Base-by-base conservation (phyloP, 1,284 basidiomycete species). In the Porogramme epimiltina region DNA sequence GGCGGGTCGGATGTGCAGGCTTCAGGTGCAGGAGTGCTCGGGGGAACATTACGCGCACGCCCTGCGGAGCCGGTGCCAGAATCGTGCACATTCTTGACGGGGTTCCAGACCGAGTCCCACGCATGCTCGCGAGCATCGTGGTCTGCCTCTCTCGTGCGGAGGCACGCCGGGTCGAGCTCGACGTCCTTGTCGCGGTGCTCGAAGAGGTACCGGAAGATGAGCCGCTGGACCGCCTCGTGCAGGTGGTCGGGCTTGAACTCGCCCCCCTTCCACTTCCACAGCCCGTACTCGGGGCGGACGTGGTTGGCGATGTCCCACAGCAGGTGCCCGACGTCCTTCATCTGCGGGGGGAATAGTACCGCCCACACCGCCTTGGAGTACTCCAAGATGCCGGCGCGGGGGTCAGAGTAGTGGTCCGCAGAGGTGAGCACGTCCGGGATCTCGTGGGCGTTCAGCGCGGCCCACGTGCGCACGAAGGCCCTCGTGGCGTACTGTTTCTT, bases 171-270 rank as follows among this genome's bases (percentile, higher is more conserved):
- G 25, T 20, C n/a, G 11, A 45, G 19, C 5, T 18, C 4, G 9
- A 45, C 25, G 23, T 36, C 33, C 8, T 41, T 11, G 9, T 38
- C 34, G 34, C 24, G 2, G 41, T 45, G 44, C 3, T 45, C 44
- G 23, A 38, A 16, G 16, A 45, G 34, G 11, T 45, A 45, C 18
- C 37, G 44, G 22, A 45, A 34, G 44, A 45, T 45, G 22, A 45
- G 44, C 6, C 34, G 44, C 24, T 45, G 44, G 6, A 45, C n/a
- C 8, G 44, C 44, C 23, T 45, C 34, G 11, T 45, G 44, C 1
- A 45, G 44, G 24, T 45, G 44, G 16, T 36, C 44, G 1, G 4
- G 33, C 2, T 19, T 3, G 1, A 37, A n/a, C 4, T 13, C 20
- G 6, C 25, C 43, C 6, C 18, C 34, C 10, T 31, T 13, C 28